phyloP scores from a whole-genome alignment of 75 land plant genomes.

The Picea sitchensis region DNA sequence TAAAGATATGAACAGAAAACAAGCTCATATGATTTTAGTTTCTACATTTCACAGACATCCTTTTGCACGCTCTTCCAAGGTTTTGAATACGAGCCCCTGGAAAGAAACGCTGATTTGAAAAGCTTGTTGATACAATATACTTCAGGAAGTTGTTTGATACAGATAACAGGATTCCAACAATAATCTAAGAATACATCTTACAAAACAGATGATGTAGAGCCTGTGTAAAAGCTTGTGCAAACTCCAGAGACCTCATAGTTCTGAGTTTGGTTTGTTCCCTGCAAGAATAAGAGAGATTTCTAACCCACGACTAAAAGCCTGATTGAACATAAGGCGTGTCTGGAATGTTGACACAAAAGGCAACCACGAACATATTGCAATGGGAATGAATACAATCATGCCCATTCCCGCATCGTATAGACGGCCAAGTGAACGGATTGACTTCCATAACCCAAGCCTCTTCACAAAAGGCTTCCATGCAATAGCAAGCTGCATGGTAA shows the following conservation, averaged over 20 bases:
- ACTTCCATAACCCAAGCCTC: conserved; percentile 72
- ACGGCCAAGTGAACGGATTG: conserved; percentile 74
- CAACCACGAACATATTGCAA: conserved; percentile 92
- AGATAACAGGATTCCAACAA: too few species aligned
- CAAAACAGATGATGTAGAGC: too few species aligned
- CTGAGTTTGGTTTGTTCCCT: conserved; percentile 85
- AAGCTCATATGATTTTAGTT: too few species aligned
- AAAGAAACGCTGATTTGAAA: too few species aligned
- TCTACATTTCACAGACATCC: too few species aligned
- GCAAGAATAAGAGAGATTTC: conserved; percentile 96
- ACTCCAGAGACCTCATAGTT: not conserved
- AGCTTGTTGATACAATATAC: too few species aligned
- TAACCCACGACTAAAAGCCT: conserved; percentile 93
- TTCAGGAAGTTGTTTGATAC: too few species aligned
- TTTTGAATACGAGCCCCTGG: too few species aligned
- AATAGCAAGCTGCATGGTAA: conserved; percentile 55
- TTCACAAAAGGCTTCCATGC: conserved; percentile 84
- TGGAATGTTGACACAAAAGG: conserved; percentile 96
- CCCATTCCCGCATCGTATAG: conserved; percentile 96
- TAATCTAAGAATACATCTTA: too few species aligned
- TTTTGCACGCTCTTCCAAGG: too few species aligned
- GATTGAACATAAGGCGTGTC: conserved; percentile 88
- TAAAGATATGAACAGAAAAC: too few species aligned
- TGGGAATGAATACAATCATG: conserved; percentile 82
- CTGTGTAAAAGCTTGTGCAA: too few species aligned